Base-by-base conservation (phyloP, 179 eudicot species). In the Gypsophila paniculata region DNA sequence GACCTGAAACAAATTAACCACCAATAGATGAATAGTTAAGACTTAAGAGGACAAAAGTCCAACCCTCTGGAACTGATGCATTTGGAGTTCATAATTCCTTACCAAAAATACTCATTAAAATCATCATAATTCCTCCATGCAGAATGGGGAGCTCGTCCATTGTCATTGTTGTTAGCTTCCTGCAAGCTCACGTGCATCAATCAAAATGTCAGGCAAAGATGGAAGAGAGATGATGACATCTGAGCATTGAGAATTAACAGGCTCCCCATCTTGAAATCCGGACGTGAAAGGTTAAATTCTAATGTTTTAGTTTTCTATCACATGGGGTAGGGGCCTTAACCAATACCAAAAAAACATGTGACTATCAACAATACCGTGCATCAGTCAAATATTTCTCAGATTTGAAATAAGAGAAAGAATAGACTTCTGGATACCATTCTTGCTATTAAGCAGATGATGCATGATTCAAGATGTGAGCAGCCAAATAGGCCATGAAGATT, bases 81-180 rank as follows among this genome's bases (percentile, higher is more conserved):
- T 54, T 52, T 26, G 39, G 26, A 17, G 49, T 14, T 23, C 69
- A 65, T 19, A n/a, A n/a, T 66, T 59, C 54, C 89, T 76, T 76
- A 93, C 98, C 99, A 95, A 73, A 95, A 95, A 74, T 87, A 95
- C 74, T 95, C 99, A 85, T 95, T 95, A 62, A 95, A 95, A 77
- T 95, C 99, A 26, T 95, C 99, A 84, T 95, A 95, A 66, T 95
- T 95, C 85, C 99, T 95, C 99, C 99, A 95, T 49, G 88, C 83
- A 60, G 99, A 95, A 90, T 95, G 99, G 68, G 98, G 90, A 69
- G 99, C 99, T 52, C 87, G 86, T 46, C 99, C 99, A 74, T 95
- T 90, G 61, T 86, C 84, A 74, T 93, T 95, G 84, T 84, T 93
- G 44, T 60, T 74, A 29, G 99, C 98, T 84, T 95, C 99, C 99